Conservation (phyloP, 1,139 yeast species). For the Zhuliangozyma parablackwelliae region DNA sequence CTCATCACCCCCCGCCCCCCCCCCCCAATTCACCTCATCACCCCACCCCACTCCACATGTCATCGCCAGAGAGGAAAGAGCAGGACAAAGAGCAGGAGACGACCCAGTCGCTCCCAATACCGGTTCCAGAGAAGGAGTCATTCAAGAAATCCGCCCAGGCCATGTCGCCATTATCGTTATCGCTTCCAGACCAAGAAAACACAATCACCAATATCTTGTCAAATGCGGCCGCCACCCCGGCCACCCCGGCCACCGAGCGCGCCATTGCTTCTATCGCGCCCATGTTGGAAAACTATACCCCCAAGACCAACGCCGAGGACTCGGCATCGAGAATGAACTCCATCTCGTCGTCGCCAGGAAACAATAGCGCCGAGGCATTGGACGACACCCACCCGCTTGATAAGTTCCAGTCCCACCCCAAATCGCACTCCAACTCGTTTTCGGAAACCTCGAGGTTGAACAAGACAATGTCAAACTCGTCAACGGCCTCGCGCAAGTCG, state of each 20-base stretch:
- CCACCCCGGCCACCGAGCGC: slow-evolving; percentile 38
- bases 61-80: no score
- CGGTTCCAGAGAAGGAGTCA: slow-evolving; percentile 2
- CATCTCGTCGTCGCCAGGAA: slow-evolving; percentile 13
- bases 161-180: slow-evolving; percentile 29
- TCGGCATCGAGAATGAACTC: slow-evolving; percentile 20
- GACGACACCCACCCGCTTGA: no score
- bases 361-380: background rate
- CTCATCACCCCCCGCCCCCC: no score
- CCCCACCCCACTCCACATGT: no score
- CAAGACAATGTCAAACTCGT: slow-evolving; percentile 34
- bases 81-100: background rate
- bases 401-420: background rate
- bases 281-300: slow-evolving; percentile 64
- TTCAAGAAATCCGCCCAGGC: slow-evolving; percentile 20
- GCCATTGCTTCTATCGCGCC: slow-evolving; percentile 82
- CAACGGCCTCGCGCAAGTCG: slow-evolving; percentile 38
- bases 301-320: slow-evolving; percentile 66
- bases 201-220: slow-evolving; percentile 3
- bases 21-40: no score
- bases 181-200: slow-evolving; percentile 8
- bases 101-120: slow-evolving; percentile 7
- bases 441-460: slow-evolving; percentile 17
- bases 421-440: slow-evolving; percentile 6
- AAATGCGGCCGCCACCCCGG: slow-evolving; percentile 6